phyloP scores from a whole-genome alignment of 208 protist species.

The Porcisia deanei region DNA sequence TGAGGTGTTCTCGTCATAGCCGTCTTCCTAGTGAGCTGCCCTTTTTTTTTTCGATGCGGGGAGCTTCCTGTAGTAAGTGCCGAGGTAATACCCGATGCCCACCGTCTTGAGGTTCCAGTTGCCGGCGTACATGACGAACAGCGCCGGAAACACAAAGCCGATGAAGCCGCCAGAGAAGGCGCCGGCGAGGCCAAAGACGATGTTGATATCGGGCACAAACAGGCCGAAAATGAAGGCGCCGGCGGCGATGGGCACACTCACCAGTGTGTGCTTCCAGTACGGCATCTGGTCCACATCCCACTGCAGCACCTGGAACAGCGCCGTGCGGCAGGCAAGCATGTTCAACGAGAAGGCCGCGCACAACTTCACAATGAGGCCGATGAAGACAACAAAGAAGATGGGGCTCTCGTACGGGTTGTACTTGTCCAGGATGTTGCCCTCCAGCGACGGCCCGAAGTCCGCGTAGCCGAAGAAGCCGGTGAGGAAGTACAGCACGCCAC shows the following conservation, averaged over 20 bases:
- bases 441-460: constrained; percentile 46
- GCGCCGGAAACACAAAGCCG: constrained; percentile 57
- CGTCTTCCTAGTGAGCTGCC: too few species aligned
- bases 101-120: constrained; percentile 33
- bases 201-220: constrained; percentile 38
- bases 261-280: constrained; percentile 52
- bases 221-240: constrained; percentile 58
- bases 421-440: constrained; percentile 49
- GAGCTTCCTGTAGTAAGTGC: constrained; percentile 24
- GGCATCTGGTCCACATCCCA: constrained; percentile 49
- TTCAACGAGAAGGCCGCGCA: constrained; percentile 55
- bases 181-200: constrained; percentile 67
- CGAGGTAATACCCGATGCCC: constrained; percentile 37
- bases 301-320: constrained; percentile 39
- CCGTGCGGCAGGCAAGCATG: constrained; percentile 44
- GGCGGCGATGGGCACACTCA: constrained; percentile 31
- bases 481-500: constrained; percentile 54
- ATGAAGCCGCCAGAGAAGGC: constrained; percentile 59
- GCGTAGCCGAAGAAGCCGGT: constrained; percentile 69
- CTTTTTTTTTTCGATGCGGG: too few species aligned
- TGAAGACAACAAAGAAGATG: constrained; percentile 47
- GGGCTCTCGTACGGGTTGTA: constrained; percentile 42
- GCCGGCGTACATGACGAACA: constrained; percentile 62
- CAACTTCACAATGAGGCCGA: constrained; percentile 59
- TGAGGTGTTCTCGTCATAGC: too few species aligned